Percentiles rank a stretch among this genome's conserved stretches.
Conservation (phyloP, 768 basidiomycete genomes). For the Naganishia vaughanmartiniae region DNA sequence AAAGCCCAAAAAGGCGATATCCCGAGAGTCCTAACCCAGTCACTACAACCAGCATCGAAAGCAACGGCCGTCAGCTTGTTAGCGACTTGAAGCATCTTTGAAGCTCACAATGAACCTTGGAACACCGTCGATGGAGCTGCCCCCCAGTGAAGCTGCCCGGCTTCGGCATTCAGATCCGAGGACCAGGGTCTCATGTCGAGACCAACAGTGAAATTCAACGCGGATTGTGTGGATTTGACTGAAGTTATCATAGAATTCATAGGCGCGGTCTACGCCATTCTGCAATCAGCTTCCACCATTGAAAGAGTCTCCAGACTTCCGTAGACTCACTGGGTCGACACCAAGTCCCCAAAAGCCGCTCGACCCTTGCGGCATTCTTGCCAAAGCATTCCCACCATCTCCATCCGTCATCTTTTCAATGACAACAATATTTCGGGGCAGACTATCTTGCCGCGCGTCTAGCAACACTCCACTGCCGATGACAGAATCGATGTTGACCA, state of each 20-base stretch:
- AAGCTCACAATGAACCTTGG: slow-evolving; percentile 45
- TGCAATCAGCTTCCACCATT: no score
- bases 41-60: slow-evolving; percentile 32
- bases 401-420: slow-evolving; percentile 28
- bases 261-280: background rate
- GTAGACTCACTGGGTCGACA: slow-evolving; percentile 41
- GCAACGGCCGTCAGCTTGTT: background rate
- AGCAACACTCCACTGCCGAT: slow-evolving; percentile 27
- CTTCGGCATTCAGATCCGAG: slow-evolving; percentile 27
- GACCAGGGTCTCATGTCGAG: slow-evolving; percentile 41
- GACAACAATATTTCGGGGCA: slow-evolving; percentile 30
- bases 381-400: slow-evolving; percentile 22
- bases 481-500: slow-evolving; percentile 25
- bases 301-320: background rate
- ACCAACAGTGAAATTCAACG: slow-evolving; percentile 35
- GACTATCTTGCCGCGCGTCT: slow-evolving; percentile 32
- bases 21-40: slow-evolving; percentile 40
- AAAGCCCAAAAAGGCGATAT: slow-evolving; percentile 42
- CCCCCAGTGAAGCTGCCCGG: slow-evolving; percentile 49
- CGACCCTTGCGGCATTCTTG: slow-evolving; percentile 35
- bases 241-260: slow-evolving; percentile 39
- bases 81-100: background rate
- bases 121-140: slow-evolving; percentile 36
- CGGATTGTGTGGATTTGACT: slow-evolving; percentile 25
- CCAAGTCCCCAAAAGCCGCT: slow-evolving; percentile 48